Evolutionary conservation across 352 stramenopile species (phyloP).

Genomic region (Pythium phragmitis): DNA sequence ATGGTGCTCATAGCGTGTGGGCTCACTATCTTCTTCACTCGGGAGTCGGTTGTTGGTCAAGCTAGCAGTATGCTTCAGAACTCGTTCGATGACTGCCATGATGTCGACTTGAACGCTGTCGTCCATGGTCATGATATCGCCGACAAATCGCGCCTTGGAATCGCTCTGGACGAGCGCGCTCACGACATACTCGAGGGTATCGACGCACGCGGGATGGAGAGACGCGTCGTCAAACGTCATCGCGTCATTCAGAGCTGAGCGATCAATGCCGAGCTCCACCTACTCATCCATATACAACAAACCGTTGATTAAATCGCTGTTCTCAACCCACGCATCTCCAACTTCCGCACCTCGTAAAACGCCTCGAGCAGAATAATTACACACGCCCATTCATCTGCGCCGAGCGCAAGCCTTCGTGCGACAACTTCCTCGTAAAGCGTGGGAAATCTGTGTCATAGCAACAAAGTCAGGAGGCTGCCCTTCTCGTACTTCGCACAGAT

Average conservation of each 20-base stretch:
- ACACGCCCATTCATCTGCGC: constrained; percentile 23
- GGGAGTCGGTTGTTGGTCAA: not conserved
- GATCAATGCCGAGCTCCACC: constrained; percentile 30
- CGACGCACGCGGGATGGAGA: constrained; percentile 10
- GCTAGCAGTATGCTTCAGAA: constrained; percentile 32
- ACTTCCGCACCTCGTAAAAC: constrained; percentile 53
- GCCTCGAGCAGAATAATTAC: constrained; percentile 33
- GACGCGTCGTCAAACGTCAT: constrained; percentile 17
- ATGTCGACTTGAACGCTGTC: constrained; percentile 58
- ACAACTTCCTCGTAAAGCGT: constrained; percentile 26
- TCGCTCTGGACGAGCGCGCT: constrained; percentile 59
- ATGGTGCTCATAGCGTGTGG: not conserved
- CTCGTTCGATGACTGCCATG: constrained; percentile 63
- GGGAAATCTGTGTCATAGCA: constrained; percentile 26
- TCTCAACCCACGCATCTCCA: not conserved
- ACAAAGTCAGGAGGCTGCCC: not conserved
- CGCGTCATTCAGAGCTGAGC: constrained; percentile 12
- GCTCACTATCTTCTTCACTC: not conserved
- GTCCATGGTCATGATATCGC: constrained; percentile 65
- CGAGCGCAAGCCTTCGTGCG: constrained; percentile 4
- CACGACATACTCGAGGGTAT: constrained; percentile 46
- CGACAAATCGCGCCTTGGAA: constrained; percentile 50
- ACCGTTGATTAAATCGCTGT: not conserved
- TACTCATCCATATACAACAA: constrained; percentile 9
- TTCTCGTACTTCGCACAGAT: not conserved